These are phyloP conservation scores for Talaromyces albobiverticillius DNA, from an alignment of 2,329 filamentous ascomycete genomes.

Conservation along the genomic window DNA sequence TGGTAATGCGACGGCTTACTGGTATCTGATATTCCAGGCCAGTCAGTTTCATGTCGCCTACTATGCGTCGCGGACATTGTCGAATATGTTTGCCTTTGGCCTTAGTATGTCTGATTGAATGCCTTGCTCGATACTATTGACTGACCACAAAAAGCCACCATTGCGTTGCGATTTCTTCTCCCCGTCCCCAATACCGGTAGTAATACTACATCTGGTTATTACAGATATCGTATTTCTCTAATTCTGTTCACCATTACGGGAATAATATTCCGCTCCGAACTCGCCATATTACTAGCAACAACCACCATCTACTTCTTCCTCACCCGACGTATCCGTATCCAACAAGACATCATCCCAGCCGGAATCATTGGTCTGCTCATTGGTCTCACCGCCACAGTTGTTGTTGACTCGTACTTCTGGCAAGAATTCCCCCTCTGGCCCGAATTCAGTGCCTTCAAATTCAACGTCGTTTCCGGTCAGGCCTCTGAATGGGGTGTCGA, in stretches of 20 bases:
- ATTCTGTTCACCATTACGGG: conserved; percentile 75
- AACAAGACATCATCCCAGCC: conserved; percentile 58
- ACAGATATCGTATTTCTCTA: conserved; percentile 63
- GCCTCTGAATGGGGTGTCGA: conserved; percentile 85
- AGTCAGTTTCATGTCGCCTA: conserved; percentile 91
- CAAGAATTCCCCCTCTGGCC: conserved; percentile 77
- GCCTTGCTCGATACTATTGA: background rate
- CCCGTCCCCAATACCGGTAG: conserved; percentile 33
- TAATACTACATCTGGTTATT: conserved; percentile 32
- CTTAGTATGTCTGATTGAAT: conserved; percentile 59
- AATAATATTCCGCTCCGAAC: conserved; percentile 83
- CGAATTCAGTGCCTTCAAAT: conserved; percentile 83
- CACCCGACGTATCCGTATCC: conserved; percentile 52
- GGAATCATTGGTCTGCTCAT: conserved; percentile 64
- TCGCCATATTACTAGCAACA: conserved; percentile 74
- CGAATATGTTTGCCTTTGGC: conserved; percentile 94
- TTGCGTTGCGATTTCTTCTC: conserved; percentile 48
- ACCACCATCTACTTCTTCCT: conserved; percentile 64
- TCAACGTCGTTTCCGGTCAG: conserved; percentile 81
- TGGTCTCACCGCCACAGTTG: conserved; percentile 67
- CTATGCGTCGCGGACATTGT: conserved; percentile 86
- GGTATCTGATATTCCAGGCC: conserved; percentile 75
- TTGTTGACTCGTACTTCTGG: conserved; percentile 93
- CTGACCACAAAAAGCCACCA: conserved; percentile 28
- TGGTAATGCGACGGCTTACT: conserved; percentile 66